Base-by-base conservation (phyloP, 2,329 filamentous ascomycete genomes). In the Thelonectria rubi region DNA sequence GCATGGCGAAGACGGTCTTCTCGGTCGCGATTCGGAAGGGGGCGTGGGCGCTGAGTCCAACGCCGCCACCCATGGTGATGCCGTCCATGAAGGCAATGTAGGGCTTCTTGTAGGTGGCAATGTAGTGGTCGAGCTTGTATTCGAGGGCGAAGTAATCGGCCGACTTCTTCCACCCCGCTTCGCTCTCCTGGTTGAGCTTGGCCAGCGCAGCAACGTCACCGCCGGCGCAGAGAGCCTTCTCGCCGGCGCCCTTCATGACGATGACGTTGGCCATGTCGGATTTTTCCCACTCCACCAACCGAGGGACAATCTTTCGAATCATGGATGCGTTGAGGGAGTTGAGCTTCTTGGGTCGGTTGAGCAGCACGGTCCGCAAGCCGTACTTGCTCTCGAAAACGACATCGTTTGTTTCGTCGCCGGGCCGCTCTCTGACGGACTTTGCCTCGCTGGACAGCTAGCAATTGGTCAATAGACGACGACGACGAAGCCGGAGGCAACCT, bases 11-110 rank as follows among this genome's bases (percentile, higher is more conserved):
- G 49, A 97, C 80, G 6, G 95, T 99, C 74, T 90, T 91, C 80
- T 99, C 95, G 3, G 95, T 99, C 39, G 95, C 95, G 74, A 99
- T 97, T 63, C 95, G 86, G 84, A 99, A 94, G 3, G 95, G 96
- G 2, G 95, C 94, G 78, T 99, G 96, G 54, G 97, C 87, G 77
- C 92, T 96, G 58, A 99, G 86, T 7, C 95, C 95, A 55, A 98
- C 95, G 68, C 95, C 95, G 58, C 95, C 95, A 58, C 95, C 95
- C 95, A 99, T 99, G 54, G 96, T 99, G 77, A 97, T 91, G 62
- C 95, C 95, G 74, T 99, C 95, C 90, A 99, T 96, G 74, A 98
- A 91, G 32, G 95, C 91, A 54, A 99, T 88, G 74, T 95, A 97
- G 0, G 95, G 95, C 81, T 97, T 99, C 64, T 82, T 76, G 80